phyloP scores from a whole-genome alignment of 257 asterid species.

The Solanum lignicaule region DNA sequence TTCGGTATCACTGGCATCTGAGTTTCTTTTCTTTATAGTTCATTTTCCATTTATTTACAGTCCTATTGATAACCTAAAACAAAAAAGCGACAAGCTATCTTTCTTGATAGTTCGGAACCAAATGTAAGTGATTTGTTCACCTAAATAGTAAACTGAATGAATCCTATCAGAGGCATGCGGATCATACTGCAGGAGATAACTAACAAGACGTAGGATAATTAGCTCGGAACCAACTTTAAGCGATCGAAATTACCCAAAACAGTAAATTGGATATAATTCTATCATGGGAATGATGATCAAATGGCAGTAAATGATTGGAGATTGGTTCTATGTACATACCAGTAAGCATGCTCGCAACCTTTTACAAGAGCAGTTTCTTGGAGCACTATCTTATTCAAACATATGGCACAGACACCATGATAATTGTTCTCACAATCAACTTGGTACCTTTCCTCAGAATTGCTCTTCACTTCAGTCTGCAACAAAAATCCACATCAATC shows the following conservation, averaged over 20 bases:
- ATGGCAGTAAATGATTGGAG: conserved; percentile 3
- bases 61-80: background rate
- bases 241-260: background rate
- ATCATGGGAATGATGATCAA: background rate
- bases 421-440: conserved; percentile 20
- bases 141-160: background rate
- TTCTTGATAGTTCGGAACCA: background rate
- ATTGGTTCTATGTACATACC: conserved; percentile 43
- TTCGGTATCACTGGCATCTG: background rate
- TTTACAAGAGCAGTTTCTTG: conserved; percentile 90
- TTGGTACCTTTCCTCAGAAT: conserved; percentile 21
- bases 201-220: background rate
- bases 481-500: conserved; percentile 8
- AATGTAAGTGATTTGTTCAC: background rate
- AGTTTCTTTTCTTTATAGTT: background rate
- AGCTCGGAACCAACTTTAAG: background rate
- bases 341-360: conserved; percentile 99
- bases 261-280: background rate
- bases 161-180: background rate
- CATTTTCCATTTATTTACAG: background rate
- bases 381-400: conserved; percentile 61
- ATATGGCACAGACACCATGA: conserved; percentile 71
- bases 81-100: background rate
- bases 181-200: background rate
- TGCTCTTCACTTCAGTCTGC: conserved; percentile 26